These are phyloP conservation scores for Globisporangium echinulatum DNA, from an alignment of 352 stramenopile genomes.

Conservation along the genomic window DNA sequence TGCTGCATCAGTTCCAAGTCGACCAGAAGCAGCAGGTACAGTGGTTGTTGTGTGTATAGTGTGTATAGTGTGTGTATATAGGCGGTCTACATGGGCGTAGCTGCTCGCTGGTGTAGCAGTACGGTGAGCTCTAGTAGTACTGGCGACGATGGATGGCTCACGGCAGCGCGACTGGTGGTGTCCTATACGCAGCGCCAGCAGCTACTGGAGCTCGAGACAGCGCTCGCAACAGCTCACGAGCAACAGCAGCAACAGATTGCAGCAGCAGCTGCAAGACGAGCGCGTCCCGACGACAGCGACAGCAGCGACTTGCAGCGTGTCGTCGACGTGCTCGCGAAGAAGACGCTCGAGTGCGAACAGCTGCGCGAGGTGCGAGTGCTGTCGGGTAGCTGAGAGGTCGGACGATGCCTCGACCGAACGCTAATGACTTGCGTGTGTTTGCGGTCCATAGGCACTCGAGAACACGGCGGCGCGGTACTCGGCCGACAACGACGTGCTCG, in stretches of 20 bases:
- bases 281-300: conserved; percentile 6
- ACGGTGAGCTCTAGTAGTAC: too few species aligned
- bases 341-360: conserved; percentile 62
- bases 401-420: too few species aligned
- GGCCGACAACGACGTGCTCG: conserved; percentile 47
- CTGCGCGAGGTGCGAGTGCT: conserved; percentile 40
- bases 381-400: background rate
- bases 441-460: conserved; percentile 38
- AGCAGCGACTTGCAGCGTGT: conserved; percentile 43
- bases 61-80: background rate
- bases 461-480: conserved; percentile 47
- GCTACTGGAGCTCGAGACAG: conserved; percentile 39
- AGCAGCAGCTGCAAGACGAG: background rate
- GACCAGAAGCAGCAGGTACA: conserved; percentile 45
- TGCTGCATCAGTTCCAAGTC: conserved; percentile 59
- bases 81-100: too few species aligned
- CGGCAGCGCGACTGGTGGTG: background rate
- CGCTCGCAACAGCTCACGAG: conserved; percentile 20
- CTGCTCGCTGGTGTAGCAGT: too few species aligned
- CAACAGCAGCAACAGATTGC: conserved; percentile 14
- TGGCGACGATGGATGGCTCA: too few species aligned
- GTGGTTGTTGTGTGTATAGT: background rate
- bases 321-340: conserved; percentile 47
- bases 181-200: conserved; percentile 26
- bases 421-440: background rate